Evolutionary conservation across 2,329 filamentous ascomycete species (phyloP).

Genomic region (Alternaria gaisen): DNA sequence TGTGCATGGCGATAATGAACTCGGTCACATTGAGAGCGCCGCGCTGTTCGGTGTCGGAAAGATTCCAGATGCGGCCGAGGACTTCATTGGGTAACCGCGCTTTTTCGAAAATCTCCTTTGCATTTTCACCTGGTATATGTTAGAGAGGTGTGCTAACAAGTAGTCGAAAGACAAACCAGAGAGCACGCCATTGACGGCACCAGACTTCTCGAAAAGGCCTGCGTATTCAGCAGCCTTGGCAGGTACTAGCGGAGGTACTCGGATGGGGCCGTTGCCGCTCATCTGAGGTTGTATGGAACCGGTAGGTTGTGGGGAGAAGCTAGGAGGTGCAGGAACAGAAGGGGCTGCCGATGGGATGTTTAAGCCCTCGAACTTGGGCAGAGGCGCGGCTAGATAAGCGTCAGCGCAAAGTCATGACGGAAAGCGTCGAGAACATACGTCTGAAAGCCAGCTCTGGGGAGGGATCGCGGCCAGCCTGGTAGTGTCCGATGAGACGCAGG

Average conservation of each 20-base stretch:
- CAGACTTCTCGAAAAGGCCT: constrained; percentile 88
- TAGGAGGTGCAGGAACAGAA: constrained; percentile 56
- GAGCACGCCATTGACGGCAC: constrained; percentile 77
- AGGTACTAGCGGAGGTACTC: constrained; percentile 86
- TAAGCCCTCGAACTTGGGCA: constrained; percentile 90
- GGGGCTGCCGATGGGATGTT: constrained; percentile 59
- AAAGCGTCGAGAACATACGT: constrained; percentile 55
- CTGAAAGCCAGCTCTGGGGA: constrained; percentile 82
- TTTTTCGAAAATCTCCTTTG: constrained; percentile 94
- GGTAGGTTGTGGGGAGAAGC: constrained; percentile 52
- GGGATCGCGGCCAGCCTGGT: constrained; percentile 85
- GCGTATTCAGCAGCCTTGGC: constrained; percentile 92
- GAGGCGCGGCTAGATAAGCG: constrained; percentile 69
- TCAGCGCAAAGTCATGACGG: constrained; percentile 24
- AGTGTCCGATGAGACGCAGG: constrained; percentile 92
- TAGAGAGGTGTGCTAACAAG: constrained; percentile 1
- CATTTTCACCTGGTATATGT: constrained; percentile 71
- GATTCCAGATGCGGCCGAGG: constrained; percentile 93
- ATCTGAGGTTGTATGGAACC: constrained; percentile 49
- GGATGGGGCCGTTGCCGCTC: constrained; percentile 68
- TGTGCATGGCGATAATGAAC: constrained; percentile 98
- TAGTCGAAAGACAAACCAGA: constrained; percentile 59
- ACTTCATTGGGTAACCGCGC: constrained; percentile 88
- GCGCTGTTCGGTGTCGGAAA: constrained; percentile 92
- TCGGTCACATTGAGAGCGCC: constrained; percentile 87